Evolutionary conservation across 2,329 filamentous ascomycete genomes (phyloP).

Genomic region (Zalaria obscura): DNA sequence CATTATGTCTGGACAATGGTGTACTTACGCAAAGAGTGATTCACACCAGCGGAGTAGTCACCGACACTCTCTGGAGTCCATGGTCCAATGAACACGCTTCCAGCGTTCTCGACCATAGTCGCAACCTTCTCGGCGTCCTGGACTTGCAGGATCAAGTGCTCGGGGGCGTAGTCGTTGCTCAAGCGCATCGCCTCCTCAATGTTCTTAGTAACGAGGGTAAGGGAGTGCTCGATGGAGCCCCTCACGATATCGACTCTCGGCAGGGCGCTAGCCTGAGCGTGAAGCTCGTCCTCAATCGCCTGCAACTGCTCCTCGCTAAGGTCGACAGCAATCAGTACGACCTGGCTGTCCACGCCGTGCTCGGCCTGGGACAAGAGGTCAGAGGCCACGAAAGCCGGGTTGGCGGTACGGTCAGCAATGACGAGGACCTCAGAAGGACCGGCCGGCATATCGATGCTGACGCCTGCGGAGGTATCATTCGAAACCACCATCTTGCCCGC

Average conservation of each 20-base stretch:
- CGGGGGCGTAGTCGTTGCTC: constrained; percentile 90
- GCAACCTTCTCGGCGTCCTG: constrained; percentile 61
- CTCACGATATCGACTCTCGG: constrained; percentile 88
- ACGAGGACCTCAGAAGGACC: constrained; percentile 96
- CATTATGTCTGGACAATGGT: constrained; percentile 15
- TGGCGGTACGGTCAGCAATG: constrained; percentile 73
- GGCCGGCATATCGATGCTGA: constrained; percentile 96
- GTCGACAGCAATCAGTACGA: constrained; percentile 76
- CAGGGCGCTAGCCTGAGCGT: constrained; percentile 72
- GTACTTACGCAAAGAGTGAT: constrained; percentile 85
- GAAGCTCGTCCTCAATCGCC: constrained; percentile 83
- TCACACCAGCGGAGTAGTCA: constrained; percentile 95
- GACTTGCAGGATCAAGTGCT: constrained; percentile 89
- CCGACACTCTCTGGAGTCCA: constrained; percentile 98
- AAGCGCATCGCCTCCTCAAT: constrained; percentile 64
- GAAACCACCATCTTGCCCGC: constrained; percentile 97
- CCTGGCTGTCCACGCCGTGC: constrained; percentile 91
- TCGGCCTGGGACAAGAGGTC: constrained; percentile 92
- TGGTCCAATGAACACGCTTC: constrained; percentile 85
- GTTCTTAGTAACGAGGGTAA: constrained; percentile 65
- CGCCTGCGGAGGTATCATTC: constrained; percentile 90
- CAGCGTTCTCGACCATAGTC: constrained; percentile 76
- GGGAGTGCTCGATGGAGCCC: constrained; percentile 78
- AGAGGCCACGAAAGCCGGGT: constrained; percentile 88
- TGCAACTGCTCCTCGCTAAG: constrained; percentile 57